Conservation (phyloP, 208 protist species). For the Trypanosoma theileri region DNA sequence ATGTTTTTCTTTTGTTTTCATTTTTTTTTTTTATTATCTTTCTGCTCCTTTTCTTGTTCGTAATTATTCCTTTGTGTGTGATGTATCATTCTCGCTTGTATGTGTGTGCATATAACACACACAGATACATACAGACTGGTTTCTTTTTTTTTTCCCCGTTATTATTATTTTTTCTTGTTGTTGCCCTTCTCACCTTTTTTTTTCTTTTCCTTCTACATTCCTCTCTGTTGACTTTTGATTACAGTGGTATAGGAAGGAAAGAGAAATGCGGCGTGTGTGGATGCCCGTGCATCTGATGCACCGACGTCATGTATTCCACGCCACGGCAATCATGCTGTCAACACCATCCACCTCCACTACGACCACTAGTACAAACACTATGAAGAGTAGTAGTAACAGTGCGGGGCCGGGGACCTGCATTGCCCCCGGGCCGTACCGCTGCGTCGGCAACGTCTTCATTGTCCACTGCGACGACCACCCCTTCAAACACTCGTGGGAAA, state of each 20-base stretch:
- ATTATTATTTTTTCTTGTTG: constrained; percentile 18
- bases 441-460: constrained; percentile 85
- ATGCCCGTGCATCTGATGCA: constrained; percentile 3
- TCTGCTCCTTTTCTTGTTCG: background rate
- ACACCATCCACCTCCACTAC: background rate
- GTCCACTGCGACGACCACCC: constrained; percentile 78
- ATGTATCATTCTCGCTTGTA: background rate
- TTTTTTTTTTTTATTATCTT: background rate
- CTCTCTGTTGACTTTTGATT: constrained; percentile 5
- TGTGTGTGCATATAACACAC: too few species aligned
- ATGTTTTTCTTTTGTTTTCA: background rate
- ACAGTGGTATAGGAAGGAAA: background rate
- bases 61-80: background rate
- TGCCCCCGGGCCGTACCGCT: constrained; percentile 57
- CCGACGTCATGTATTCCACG: constrained; percentile 1
- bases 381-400: background rate
- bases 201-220: constrained; percentile 4
- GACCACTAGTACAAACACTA: background rate
- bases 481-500: constrained; percentile 85
- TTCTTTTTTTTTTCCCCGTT: constrained; percentile 1
- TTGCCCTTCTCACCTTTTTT: background rate
- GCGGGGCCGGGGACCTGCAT: constrained; percentile 23
- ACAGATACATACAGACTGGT: too few species aligned
- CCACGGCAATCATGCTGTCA: background rate
- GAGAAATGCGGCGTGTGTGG: constrained; percentile 18